phyloP scores from a whole-genome alignment of 2,329 filamentous ascomycete genomes.

The Neocucurbitaria cava region DNA sequence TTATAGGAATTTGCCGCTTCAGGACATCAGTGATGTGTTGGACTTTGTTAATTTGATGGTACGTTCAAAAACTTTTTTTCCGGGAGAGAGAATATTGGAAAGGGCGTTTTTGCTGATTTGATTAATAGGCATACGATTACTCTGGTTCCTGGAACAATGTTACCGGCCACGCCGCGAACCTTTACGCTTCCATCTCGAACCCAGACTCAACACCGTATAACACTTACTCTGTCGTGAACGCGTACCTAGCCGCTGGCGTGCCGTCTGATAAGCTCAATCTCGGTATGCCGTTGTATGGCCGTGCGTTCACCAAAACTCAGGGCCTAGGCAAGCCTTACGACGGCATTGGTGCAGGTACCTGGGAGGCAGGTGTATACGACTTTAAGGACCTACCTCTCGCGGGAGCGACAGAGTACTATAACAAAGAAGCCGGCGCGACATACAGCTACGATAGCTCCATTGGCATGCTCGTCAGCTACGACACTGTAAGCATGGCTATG shows the following conservation, averaged over 20 bases:
- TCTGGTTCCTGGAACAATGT: conserved; percentile 79
- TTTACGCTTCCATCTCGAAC: conserved; percentile 66
- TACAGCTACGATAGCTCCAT: conserved; percentile 75
- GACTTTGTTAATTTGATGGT: conserved; percentile 61
- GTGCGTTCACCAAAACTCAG: conserved; percentile 79
- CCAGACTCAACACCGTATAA: conserved; percentile 78
- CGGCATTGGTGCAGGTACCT: conserved; percentile 79
- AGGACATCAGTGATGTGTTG: conserved; percentile 50
- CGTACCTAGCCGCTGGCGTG: conserved; percentile 71
- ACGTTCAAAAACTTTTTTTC: too few species aligned
- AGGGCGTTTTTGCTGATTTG: background rate
- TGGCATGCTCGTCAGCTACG: conserved; percentile 77
- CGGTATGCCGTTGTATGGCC: conserved; percentile 92
- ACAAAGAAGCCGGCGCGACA: conserved; percentile 70
- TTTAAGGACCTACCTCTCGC: conserved; percentile 82
- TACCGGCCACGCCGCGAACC: conserved; percentile 81
- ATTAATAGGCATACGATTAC: conserved; percentile 55
- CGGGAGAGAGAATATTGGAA: too few species aligned
- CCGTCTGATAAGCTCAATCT: conserved; percentile 77
- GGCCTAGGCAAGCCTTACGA: conserved; percentile 73
- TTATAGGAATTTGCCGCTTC: conserved; percentile 51
- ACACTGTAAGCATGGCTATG: conserved; percentile 70
- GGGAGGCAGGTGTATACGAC: conserved; percentile 81
- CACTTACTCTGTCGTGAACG: conserved; percentile 72
- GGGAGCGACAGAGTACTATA: conserved; percentile 69